Conservation (phyloP, 2,329 filamentous ascomycete genomes). For the Teratosphaeriaceae sp. region DNA sequence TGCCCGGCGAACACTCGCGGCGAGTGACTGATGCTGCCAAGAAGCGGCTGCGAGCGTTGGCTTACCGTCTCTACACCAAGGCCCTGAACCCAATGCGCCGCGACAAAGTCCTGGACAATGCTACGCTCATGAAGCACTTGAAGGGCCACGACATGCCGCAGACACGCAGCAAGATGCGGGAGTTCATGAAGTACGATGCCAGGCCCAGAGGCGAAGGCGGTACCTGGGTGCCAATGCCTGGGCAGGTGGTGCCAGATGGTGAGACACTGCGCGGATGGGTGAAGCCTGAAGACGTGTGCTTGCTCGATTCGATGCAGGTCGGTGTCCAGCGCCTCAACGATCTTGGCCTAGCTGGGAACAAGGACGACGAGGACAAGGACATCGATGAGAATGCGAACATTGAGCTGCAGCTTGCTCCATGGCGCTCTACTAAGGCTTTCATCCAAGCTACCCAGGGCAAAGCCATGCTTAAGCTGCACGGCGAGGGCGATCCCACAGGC, state of each 20-base stretch:
- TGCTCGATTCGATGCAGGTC: constrained; percentile 95
- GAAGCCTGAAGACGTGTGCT: constrained; percentile 88
- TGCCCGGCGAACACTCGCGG: constrained; percentile 86
- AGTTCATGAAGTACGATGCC: constrained; percentile 89
- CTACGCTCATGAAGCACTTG: constrained; percentile 60
- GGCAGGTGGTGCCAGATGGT: constrained; percentile 73
- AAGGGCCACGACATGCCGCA: constrained; percentile 91
- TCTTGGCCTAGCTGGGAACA: constrained; percentile 63
- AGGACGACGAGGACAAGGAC: constrained; percentile 53
- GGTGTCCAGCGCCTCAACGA: constrained; percentile 86
- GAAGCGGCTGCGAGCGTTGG: constrained; percentile 92
- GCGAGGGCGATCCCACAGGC: constrained; percentile 89
- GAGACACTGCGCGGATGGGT: constrained; percentile 78
- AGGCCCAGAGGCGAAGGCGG: constrained; percentile 64
- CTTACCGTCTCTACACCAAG: constrained; percentile 79
- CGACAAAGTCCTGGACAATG: constrained; percentile 68
- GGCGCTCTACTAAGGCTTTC: constrained; percentile 96
- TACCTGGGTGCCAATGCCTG: constrained; percentile 72
- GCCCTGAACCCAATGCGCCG: constrained; percentile 66
- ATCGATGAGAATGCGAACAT: constrained; percentile 64
- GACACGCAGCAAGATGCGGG: constrained; percentile 93
- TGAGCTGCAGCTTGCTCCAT: constrained; percentile 85
- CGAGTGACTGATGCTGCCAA: constrained; percentile 97
- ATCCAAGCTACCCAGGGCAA: constrained; percentile 89
- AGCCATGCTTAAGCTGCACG: constrained; percentile 92